Evolutionary conservation across 106 monocot genomes (phyloP), one percentile per base, ranked within the genome.

Genomic region (Ottelia alismoides): DNA sequence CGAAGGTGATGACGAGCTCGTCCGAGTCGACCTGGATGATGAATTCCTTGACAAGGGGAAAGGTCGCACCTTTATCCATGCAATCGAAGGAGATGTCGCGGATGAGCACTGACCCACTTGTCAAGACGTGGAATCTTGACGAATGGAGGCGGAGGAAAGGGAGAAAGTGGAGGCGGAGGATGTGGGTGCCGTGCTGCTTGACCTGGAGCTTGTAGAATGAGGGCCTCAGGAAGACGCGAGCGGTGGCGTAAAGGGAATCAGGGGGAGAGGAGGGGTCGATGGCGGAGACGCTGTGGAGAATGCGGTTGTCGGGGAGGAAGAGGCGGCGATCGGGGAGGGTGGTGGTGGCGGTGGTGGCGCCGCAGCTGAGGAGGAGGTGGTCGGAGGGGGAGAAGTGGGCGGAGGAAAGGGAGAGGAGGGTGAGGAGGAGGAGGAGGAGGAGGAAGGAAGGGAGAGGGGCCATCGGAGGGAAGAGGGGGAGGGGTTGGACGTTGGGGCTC

Each of bases 161-260:
- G 32, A 70, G 73, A 75, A 98, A 98, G 59, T 98, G 85, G 60
- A 98, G 79, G 50, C 89, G 76, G 62, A 96, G 19, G 27, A 90
- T 27, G 49, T 85, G 79, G 43, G 47, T 48, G 1, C 52, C 61
- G 20, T 73, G 76, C 27, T 22, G 49, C 47, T 43, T 47, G 64
- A 98, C 65, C 2, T 44, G 49, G 73, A 98, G 71, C 47, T 57
- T 56, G 53, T 89, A 98, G 31, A 74, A 69, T 20, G 72, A 49
- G 3, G 74, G 69, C 2, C 32, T 17, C 21, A 71, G 35, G 79
- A 90, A 98, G 65, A 98, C 31, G 29, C 89, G 60, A 1, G 89
- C 89, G 0, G 81, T 63, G 6, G 51, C 43, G 45, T 81, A 82
- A 30, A 89, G 73, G 32, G 54, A 65, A 40, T 55, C 58, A 45